Evolutionary conservation across 768 basidiomycete species (phyloP).

Genomic region (Calvatia gigantea): DNA sequence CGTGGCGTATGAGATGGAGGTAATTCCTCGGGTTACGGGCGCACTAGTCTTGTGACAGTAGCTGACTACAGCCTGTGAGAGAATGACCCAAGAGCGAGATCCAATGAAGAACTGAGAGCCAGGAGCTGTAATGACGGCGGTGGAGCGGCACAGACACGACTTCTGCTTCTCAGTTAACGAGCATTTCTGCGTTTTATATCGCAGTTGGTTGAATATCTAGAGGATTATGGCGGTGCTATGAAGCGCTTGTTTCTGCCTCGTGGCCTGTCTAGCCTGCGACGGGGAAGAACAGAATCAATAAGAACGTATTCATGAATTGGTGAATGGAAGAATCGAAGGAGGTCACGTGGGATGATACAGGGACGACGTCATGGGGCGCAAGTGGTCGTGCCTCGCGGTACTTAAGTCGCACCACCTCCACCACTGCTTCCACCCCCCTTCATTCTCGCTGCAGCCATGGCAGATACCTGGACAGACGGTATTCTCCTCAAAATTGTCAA

Average conservation of each 20-base stretch:
- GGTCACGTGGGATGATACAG: constrained; percentile 9
- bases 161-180: background rate
- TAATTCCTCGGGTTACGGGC: background rate
- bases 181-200: background rate
- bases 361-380: constrained; percentile 11
- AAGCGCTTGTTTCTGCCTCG: background rate
- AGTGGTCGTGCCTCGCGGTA: constrained; percentile 13
- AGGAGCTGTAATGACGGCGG: background rate
- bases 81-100: background rate
- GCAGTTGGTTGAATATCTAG: background rate
- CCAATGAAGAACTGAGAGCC: background rate
- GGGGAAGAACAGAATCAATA: background rate
- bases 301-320: no score
- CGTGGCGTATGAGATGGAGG: background rate
- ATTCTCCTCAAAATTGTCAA: constrained; percentile 85
- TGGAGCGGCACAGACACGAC: background rate
- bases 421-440: constrained; percentile 2
- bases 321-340: no score
- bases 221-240: no score
- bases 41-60: background rate
- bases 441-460: constrained; percentile 36
- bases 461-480: constrained; percentile 72
- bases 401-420: constrained; percentile 16
- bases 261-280: background rate
- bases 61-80: background rate